Base-by-base conservation (phyloP, 345 rosid species). In the Salix caprea region DNA sequence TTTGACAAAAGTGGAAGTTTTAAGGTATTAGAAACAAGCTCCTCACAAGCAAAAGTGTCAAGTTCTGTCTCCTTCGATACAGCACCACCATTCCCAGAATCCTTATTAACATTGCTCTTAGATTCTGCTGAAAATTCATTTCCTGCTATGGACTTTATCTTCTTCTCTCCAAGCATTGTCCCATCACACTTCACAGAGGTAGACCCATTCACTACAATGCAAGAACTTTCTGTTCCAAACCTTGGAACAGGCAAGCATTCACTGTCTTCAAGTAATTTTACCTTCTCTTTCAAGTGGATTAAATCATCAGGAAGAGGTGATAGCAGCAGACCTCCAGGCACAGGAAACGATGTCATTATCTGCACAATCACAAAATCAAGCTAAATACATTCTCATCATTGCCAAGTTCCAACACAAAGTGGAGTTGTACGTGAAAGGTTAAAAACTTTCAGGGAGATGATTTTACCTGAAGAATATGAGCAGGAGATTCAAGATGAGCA, bases 281-380 rank as follows among this genome's bases (percentile, higher is more conserved):
- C 88, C 76, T 73, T 87, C 78, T 85, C 80, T 64, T 81, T 80
- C 64, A 95, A 76, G 74, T 72, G 85, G 87, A 90, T 78, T 9
- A 93, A 80, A 82, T 84, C 80, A 77, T 87, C 88, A 24, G 97
- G 80, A 79, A 96, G 98, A 75, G 99, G 99, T 21, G 99, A 96
- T 75, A 94, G 84, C 72, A 92, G 70, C 56, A 77, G 75, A 40
- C 48, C 78, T 74, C 81, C 95, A 68, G 34, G 87, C 80, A 85
- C 78, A 36, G 91, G 91, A 78, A 84, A 82, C 71, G 91, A 87
- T 75, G 97, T 91, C 97, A 96, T 96, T 28, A 84, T 79, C 99
- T 96, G 94, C 75, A 68, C 77, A 82, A 83, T 74, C 67, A 72
- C 67, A 89, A 77, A 77, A 82, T 60, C 74, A 84, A 61, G 39